Evolutionary conservation across 2,329 filamentous ascomycete species (phyloP).

Genomic region (Penicillium sp.): DNA sequence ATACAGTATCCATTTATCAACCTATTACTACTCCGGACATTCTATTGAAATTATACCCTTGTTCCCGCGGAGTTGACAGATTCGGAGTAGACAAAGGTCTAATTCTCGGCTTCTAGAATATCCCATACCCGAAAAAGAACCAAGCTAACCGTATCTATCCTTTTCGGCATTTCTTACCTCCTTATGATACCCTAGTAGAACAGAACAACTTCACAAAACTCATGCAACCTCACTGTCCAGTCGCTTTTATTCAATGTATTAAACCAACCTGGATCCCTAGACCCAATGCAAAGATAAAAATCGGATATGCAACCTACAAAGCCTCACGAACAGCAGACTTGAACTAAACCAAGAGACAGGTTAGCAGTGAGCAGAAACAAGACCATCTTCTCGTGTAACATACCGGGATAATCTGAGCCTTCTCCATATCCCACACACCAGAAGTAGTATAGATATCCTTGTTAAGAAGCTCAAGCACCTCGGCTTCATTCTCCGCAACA

Average conservation of each 20-base stretch:
- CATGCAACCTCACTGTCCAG: background rate
- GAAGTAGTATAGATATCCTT: slow-evolving; percentile 69
- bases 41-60: too few relatives aligned
- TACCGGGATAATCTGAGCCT: slow-evolving; percentile 49
- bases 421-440: slow-evolving; percentile 79
- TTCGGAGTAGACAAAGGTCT: too few relatives aligned
- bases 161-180: background rate
- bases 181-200: background rate
- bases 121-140: background rate
- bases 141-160: background rate
- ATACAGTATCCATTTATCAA: background rate
- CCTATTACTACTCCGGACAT: too few relatives aligned
- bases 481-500: slow-evolving; percentile 65
- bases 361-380: slow-evolving; percentile 1
- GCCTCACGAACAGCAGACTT: slow-evolving; percentile 31
- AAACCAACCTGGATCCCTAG: background rate
- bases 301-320: slow-evolving; percentile 11
- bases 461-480: slow-evolving; percentile 64
- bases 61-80: background rate
- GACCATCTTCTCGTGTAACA: slow-evolving; percentile 8
- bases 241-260: background rate
- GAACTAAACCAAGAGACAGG: slow-evolving; percentile 22
- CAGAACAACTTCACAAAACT: background rate
- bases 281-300: background rate
- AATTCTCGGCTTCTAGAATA: too few relatives aligned